A percentile compares a stretch with the other conserved stretches of the same genome.
Conservation (phyloP, 306 rosid species). For the Rosa lucieae region DNA sequence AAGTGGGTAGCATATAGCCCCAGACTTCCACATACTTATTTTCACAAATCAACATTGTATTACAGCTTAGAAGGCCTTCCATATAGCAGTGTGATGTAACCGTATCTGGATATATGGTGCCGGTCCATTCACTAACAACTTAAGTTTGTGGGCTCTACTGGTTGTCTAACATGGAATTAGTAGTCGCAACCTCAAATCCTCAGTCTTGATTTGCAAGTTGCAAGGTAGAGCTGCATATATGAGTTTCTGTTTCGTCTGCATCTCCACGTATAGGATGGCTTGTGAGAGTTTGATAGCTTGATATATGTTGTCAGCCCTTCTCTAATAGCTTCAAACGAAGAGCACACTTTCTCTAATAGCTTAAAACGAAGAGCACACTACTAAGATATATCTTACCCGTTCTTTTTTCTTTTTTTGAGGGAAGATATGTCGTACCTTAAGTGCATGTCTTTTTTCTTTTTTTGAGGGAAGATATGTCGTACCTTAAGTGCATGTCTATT, state of each 20-base stretch:
- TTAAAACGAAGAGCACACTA: neutral
- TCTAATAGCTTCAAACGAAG: neutral
- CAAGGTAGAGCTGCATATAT: neutral
- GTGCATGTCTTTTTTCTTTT: neutral
- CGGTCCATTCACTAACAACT: neutral
- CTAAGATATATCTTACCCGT: neutral
- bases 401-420: neutral
- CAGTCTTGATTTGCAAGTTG: conserved; percentile 3
- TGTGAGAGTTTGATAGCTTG: neutral
- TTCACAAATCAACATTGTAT: neutral
- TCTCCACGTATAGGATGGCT: neutral
- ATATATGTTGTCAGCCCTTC: neutral
- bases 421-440: neutral
- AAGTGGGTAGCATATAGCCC: neutral
- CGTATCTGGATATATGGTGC: neutral
- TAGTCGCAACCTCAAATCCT: neutral
- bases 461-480: neutral
- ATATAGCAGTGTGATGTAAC: neutral
- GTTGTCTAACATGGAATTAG: neutral
- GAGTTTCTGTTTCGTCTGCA: neutral
- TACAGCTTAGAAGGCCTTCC: neutral
- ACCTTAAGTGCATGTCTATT: neutral
- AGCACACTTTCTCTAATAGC: neutral
- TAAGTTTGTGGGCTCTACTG: conserved; percentile 4
- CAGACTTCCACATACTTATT: neutral